These are phyloP conservation scores for Stephanodiscus minutulus DNA, from an alignment of 108 stramenopile genomes.

Conservation along the genomic window DNA sequence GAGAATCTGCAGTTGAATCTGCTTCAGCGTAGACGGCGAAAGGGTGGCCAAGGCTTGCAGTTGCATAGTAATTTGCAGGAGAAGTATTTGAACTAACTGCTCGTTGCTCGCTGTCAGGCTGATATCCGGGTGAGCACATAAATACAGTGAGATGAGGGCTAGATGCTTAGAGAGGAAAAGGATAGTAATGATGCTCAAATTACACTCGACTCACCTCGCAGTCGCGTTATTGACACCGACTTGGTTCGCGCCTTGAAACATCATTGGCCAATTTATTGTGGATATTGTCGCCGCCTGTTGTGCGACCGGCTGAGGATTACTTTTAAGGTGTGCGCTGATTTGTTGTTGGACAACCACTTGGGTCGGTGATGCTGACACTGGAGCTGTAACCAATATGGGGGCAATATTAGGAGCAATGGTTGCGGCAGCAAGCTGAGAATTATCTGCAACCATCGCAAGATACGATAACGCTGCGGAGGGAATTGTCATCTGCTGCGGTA, in stretches of 20 bases:
- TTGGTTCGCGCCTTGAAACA: constrained; percentile 6
- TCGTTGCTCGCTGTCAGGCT: constrained; percentile 12
- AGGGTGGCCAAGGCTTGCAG: constrained; percentile 23
- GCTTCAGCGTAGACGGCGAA: constrained; percentile 15
- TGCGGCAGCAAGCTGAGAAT: constrained; percentile 32
- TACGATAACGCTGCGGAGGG: neutral
- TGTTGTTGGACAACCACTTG: neutral
- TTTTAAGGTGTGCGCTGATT: neutral
- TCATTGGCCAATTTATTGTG: constrained; percentile 2
- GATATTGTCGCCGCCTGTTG: neutral
- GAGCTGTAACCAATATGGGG: constrained; percentile 1
- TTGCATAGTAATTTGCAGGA: constrained; percentile 22
- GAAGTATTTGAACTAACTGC: constrained; percentile 16
- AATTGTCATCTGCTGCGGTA: neutral
- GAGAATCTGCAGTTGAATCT: constrained; percentile 23
- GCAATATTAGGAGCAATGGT: constrained; percentile 8
- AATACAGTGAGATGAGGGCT: neutral
- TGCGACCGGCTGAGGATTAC: neutral
- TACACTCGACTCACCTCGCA: neutral
- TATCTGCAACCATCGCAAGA: constrained; percentile 19
- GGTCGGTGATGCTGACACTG: neutral
- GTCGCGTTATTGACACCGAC: neutral
- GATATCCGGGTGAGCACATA: neutral
- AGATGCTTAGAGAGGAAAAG: neutral
- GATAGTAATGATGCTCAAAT: neutral